These are phyloP conservation scores for Xylaria longipes DNA, from an alignment of 495 filamentous ascomycete species.

Conservation along the genomic window DNA sequence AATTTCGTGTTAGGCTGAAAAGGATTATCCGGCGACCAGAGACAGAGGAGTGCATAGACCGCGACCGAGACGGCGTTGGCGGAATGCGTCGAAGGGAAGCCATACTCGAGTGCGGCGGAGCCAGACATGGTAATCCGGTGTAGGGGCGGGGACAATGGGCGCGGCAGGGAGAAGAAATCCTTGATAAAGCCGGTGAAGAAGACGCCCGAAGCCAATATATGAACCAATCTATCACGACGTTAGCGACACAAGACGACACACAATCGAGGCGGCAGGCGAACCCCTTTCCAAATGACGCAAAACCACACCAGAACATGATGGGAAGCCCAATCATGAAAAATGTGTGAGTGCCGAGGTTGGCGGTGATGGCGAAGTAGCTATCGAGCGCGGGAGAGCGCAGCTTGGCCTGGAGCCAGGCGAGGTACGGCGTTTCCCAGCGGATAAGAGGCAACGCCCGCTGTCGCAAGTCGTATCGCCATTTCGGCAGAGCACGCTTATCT, in stretches of 20 bases:
- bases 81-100: constrained; percentile 95
- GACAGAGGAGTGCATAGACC: constrained; percentile 75
- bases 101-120: constrained; percentile 92
- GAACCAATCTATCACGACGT: constrained; percentile 68
- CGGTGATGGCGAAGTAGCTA: constrained; percentile 94
- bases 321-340: constrained; percentile 97
- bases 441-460: constrained; percentile 83
- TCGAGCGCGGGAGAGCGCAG: constrained; percentile 82
- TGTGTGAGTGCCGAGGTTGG: constrained; percentile 96
- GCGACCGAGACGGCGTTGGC: constrained; percentile 96
- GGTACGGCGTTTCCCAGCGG: constrained; percentile 93
- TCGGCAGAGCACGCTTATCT: constrained; percentile 84
- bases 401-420: constrained; percentile 81
- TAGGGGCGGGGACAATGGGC: constrained; percentile 90
- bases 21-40: constrained; percentile 62
- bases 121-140: constrained; percentile 97
- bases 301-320: constrained; percentile 94
- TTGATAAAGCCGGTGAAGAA: constrained; percentile 95
- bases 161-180: constrained; percentile 91
- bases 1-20: constrained; percentile 59
- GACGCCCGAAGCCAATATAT: constrained; percentile 86
- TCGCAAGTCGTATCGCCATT: constrained; percentile 88
- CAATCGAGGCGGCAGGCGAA: constrained; percentile 48
- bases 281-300: constrained; percentile 80
- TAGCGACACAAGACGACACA: constrained; percentile 3